Conservation (phyloP, 345 rosid genomes). For the Adansonia digitata region DNA sequence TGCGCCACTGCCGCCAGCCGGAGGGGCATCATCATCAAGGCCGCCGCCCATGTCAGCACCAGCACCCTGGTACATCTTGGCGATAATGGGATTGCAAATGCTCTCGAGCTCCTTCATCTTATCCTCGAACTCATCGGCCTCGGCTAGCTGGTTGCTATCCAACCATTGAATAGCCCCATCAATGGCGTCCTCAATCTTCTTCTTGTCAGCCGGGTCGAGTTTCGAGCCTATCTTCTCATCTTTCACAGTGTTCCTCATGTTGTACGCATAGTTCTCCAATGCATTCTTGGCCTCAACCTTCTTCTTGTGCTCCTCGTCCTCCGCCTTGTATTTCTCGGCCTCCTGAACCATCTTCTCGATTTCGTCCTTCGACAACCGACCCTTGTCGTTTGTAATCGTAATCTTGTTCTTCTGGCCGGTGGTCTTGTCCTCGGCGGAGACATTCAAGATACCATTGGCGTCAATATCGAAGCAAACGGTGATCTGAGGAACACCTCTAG, state of each 20-base stretch:
- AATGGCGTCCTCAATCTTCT: conserved; percentile 73
- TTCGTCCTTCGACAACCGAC: conserved; percentile 67
- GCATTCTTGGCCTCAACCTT: too few species aligned
- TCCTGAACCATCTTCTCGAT: conserved; percentile 77
- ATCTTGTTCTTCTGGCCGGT: conserved; percentile 74
- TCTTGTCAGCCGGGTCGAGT: conserved; percentile 50
- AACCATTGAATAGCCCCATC: conserved; percentile 70
- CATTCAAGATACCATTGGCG: conserved; percentile 68
- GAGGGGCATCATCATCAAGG: too few species aligned
- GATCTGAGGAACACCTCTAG: too few species aligned
- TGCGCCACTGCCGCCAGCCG: too few species aligned
- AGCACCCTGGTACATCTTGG: too few species aligned
- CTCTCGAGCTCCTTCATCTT: too few species aligned
- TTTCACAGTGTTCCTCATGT: conserved; percentile 65
- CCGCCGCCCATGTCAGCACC: too few species aligned
- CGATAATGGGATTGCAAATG: too few species aligned
- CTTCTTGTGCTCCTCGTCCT: too few species aligned
- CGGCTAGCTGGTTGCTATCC: conserved; percentile 57
- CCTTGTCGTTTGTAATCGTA: conserved; percentile 74
- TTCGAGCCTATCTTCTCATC: conserved; percentile 68
- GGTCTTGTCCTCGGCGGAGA: conserved; percentile 71
- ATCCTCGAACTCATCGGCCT: too few species aligned
- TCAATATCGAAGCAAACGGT: too few species aligned
- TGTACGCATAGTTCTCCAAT: too few species aligned
- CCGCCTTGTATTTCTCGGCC: conserved; percentile 73